These are phyloP conservation scores for Pythium brassicae DNA, from an alignment of 352 stramenopile species.

Conservation along the genomic window DNA sequence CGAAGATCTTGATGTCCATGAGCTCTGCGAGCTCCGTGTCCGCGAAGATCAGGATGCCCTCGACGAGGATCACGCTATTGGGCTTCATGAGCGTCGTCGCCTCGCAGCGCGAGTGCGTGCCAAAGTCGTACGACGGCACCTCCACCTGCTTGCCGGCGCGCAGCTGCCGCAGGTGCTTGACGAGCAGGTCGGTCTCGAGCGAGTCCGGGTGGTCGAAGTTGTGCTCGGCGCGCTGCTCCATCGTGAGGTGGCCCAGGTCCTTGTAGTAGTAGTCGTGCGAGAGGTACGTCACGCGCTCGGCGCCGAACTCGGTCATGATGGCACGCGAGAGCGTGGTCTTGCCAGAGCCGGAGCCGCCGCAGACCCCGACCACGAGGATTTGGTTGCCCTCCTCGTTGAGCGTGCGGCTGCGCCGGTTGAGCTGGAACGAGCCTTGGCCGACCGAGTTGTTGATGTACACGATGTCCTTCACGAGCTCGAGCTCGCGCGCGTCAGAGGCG, in stretches of 20 bases:
- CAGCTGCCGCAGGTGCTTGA: slow-evolving; percentile 88
- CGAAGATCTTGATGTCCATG: slow-evolving; percentile 98
- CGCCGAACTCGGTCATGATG: slow-evolving; percentile 87
- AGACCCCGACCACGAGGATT: slow-evolving; percentile 90
- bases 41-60: slow-evolving; percentile 97
- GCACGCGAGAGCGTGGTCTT: slow-evolving; percentile 90
- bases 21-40: slow-evolving; percentile 85
- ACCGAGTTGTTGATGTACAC: slow-evolving; percentile 81
- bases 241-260: slow-evolving; percentile 83
- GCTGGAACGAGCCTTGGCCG: slow-evolving; percentile 36
- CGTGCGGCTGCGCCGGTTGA: slow-evolving; percentile 28
- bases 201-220: slow-evolving; percentile 98
- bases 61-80: slow-evolving; percentile 93
- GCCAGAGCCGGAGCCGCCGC: slow-evolving; percentile 87
- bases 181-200: slow-evolving; percentile 93
- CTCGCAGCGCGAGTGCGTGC: slow-evolving; percentile 87
- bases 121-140: slow-evolving; percentile 95
- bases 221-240: slow-evolving; percentile 85
- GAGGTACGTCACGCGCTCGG: slow-evolving; percentile 90
- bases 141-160: slow-evolving; percentile 83
- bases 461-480: slow-evolving; percentile 81
- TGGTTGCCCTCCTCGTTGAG: slow-evolving; percentile 53
- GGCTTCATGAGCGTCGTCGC: slow-evolving; percentile 78
- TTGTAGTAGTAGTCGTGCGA: slow-evolving; percentile 98
- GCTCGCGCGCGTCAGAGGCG: slow-evolving; percentile 49